Base-by-base conservation (phyloP, 2,329 filamentous ascomycete genomes). In the Dactylellina sp. region DNA sequence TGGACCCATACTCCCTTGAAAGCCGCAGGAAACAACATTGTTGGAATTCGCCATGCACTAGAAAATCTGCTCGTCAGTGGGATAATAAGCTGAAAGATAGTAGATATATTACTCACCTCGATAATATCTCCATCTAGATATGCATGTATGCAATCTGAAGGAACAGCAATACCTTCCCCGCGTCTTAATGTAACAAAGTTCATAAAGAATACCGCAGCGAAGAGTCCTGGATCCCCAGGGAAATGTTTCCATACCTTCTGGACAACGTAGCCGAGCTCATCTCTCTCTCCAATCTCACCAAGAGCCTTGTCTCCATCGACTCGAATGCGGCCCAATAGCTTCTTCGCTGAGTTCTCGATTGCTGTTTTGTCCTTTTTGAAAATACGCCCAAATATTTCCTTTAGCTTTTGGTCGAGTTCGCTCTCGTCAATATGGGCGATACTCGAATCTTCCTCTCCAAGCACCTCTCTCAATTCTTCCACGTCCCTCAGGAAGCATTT, bases 91-190 rank as follows among this genome's bases (percentile, higher is more conserved):
- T 25, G 11, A 4, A 40, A 6, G 14, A 25, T 2, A 40, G 22
- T 14, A 7, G n/a, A 46, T 7, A n/a, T n/a, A 37, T 35, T 12
- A 57, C 62, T 28, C 57, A 59, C 62, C 52, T 66, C 62, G 25
- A 66, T 57, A 20, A 66, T 59, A 46, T 66, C 62, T 0, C 62
- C 62, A 6, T 66, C 62, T 6, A 66, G 14, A 57, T 66, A 59
- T 5, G 52, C 40, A 20, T 52, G 62, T 49, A 57, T 32, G 20
- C 62, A 66, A 49, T 47, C 32, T 40, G 62, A 28, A 14, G 62
- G 62, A 12, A 66, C 40, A 25, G 35, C 62, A 49, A 66, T 14
- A 1, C 25, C 62, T 49, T 66, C 62, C 7, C 62, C 62, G 49
- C 62, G 44, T 35, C 50, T 66, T 18, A 66, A 12, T 16, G 42